phyloP scores from a whole-genome alignment of 106 monocot species.

The Dioscorea zingiberensis region DNA sequence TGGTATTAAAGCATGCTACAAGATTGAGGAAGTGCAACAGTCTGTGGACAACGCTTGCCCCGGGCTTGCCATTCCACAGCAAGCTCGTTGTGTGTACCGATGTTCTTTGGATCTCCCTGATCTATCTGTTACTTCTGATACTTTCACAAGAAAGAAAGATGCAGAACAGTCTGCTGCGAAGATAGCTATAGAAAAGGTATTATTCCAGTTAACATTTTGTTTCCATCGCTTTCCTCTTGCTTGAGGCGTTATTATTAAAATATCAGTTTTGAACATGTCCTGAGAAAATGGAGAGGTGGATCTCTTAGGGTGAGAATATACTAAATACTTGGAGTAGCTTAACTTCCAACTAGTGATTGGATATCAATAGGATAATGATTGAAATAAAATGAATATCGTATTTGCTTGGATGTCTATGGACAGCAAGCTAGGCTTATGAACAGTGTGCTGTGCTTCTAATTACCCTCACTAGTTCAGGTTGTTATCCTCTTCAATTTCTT shows the following conservation, averaged over 20 bases:
- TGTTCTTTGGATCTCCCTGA: conserved; percentile 77
- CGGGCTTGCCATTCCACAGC: conserved; percentile 50
- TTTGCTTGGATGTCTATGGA: too few species aligned
- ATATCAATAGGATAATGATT: too few species aligned
- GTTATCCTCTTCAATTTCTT: too few species aligned
- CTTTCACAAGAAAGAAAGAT: conserved; percentile 79
- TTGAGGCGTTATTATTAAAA: background rate
- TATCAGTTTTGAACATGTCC: background rate
- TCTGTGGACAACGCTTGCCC: conserved; percentile 56
- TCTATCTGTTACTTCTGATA: conserved; percentile 60
- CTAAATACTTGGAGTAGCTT: too few species aligned
- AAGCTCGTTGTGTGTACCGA: conserved; percentile 33
- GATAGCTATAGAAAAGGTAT: conserved; percentile 86
- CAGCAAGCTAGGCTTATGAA: too few species aligned
- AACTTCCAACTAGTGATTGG: too few species aligned
- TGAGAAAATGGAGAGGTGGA: background rate
- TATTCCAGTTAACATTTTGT: background rate
- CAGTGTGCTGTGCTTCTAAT: too few species aligned
- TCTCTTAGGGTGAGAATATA: background rate
- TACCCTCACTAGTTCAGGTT: too few species aligned
- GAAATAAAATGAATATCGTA: too few species aligned
- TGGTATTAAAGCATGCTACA: conserved; percentile 60
- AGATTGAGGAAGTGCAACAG: conserved; percentile 61
- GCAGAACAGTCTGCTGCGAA: conserved; percentile 89
- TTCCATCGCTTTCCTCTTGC: background rate